phyloP scores from a whole-genome alignment of 805 yeast genomes.

The Candida easanensis region DNA sequence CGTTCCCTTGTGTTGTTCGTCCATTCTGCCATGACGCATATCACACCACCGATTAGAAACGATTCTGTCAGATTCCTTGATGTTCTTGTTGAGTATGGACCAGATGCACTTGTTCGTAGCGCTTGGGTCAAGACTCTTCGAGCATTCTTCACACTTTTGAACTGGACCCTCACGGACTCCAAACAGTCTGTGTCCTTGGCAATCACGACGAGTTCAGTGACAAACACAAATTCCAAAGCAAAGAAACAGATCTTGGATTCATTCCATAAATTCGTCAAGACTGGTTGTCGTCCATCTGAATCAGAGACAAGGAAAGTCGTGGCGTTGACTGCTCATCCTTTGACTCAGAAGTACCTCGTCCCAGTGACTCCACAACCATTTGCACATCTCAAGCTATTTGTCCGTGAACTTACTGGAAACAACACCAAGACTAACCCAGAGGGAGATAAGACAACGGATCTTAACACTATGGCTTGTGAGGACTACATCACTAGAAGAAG shows the following conservation, averaged over 20 bases:
- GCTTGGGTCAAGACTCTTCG: slow-evolving; percentile 69
- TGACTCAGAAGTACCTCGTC: slow-evolving; percentile 49
- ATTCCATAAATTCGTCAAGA: slow-evolving; percentile 39
- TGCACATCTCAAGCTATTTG: slow-evolving; percentile 58
- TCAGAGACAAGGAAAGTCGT: slow-evolving; percentile 16
- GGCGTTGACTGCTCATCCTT: slow-evolving; percentile 38
- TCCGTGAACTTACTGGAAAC: slow-evolving; percentile 33
- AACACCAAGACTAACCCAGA: slow-evolving; percentile 19
- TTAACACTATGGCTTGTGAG: slow-evolving; percentile 52
- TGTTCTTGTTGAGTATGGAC: slow-evolving; percentile 53
- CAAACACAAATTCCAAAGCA: slow-evolving; percentile 18
- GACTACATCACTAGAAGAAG: slow-evolving; percentile 56
- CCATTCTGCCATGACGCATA: slow-evolving; percentile 92
- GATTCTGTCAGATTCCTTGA: slow-evolving; percentile 70
- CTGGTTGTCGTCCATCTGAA: slow-evolving; percentile 34
- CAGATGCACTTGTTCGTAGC: slow-evolving; percentile 53
- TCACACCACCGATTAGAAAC: slow-evolving; percentile 68
- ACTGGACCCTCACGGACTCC: slow-evolving; percentile 57
- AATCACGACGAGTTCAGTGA: slow-evolving; percentile 31
- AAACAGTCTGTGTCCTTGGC: slow-evolving; percentile 31
- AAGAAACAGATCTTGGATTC: slow-evolving; percentile 32
- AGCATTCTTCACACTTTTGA: slow-evolving; percentile 65
- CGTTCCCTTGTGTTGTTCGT: slow-evolving; percentile 65
- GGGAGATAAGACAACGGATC: slow-evolving; percentile 27
- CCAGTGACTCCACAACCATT: slow-evolving; percentile 62